Base-by-base conservation (phyloP, 768 basidiomycete genomes). In the Naganishia kalamii region DNA sequence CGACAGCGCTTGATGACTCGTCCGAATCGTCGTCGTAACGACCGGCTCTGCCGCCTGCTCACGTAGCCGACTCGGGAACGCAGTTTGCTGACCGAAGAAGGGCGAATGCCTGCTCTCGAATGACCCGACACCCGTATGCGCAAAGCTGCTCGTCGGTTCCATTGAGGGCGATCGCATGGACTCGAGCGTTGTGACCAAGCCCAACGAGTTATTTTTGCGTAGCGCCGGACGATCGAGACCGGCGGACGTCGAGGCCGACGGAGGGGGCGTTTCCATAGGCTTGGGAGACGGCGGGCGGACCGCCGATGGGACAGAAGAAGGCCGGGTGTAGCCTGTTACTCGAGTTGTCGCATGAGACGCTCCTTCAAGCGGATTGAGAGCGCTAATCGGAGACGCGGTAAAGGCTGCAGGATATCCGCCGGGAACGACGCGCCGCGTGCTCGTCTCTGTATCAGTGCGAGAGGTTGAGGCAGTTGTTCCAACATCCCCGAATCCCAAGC, bases 181-280 rank as follows among this genome's bases (percentile, higher is more conserved):
- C 23, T 57, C 54, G 8, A 57, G 54, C 7, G 54, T 57, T 23
- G 21, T 37, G 21, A 57, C 13, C 21, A 57, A 35, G 4, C 54
- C 54, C 21, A 57, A 35, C 23, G 54, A 57, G 19, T 57, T 57
- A 15, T 57, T 57, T 17, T 57, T 57, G 21, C 54, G 54, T n/a
- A n/a, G n/a, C n/a, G n/a, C n/a, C n/a, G n/a, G n/a, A n/a, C n/a
- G n/a, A n/a, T n/a, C n/a, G n/a, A n/a, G n/a, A n/a, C n/a, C n/a
- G n/a, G n/a, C n/a, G n/a, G n/a, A 57, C 37, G 54, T 37, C 37
- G 54, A 25, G 54, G 54, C 21, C 54, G 54, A 27, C 19, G 21
- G 1, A 25, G 54, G 3, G 35, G 32, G 32, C 17, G 51, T 29
- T 19, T 19, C 12, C 29, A 35, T 21, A 21, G 29, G 32, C 21